Percentiles rank a stretch among this genome's conserved stretches.
Conservation (phyloP, 352 stramenopile species). For the Phytophthora hybrid region DNA sequence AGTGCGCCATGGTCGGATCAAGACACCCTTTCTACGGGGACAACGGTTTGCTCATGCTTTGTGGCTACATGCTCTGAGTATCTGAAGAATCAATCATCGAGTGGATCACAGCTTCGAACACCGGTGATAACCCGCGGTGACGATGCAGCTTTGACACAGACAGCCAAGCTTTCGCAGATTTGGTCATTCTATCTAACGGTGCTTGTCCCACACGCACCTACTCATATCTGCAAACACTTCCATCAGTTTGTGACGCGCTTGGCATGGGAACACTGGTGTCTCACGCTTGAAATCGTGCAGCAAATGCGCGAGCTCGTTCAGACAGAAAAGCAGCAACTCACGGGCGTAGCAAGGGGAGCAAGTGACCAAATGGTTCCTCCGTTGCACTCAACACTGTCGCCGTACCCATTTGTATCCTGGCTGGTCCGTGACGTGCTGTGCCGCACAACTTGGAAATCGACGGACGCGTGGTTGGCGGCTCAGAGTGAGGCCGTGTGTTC, state of each 20-base stretch:
- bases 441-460: slow-evolving; percentile 82
- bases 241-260: slow-evolving; percentile 84
- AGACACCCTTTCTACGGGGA: slow-evolving; percentile 77
- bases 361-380: slow-evolving; percentile 36
- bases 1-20: slow-evolving; percentile 76
- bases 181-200: slow-evolving; percentile 82
- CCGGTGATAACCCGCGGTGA: slow-evolving; percentile 7
- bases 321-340: slow-evolving; percentile 67
- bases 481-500: slow-evolving; percentile 71
- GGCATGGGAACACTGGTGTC: slow-evolving; percentile 85
- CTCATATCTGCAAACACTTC: slow-evolving; percentile 84
- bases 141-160: slow-evolving; percentile 33
- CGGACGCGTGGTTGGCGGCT: slow-evolving; percentile 66
- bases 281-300: slow-evolving; percentile 84
- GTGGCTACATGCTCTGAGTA: slow-evolving; percentile 80
- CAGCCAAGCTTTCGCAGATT: slow-evolving; percentile 76
- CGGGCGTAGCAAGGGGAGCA: slow-evolving; percentile 18
- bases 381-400: slow-evolving; percentile 47
- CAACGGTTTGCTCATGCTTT: slow-evolving; percentile 82
- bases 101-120: neutral
- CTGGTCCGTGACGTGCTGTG: slow-evolving; percentile 85
- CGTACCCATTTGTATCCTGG: slow-evolving; percentile 87
- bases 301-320: slow-evolving; percentile 84
- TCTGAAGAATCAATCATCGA: slow-evolving; percentile 44
- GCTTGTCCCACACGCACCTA: slow-evolving; percentile 78